A percentile compares a stretch with the other conserved stretches of the same genome.
These are phyloP conservation scores for Fraxinus baroniana DNA, from an alignment of 305 asterid species.

Conservation along the genomic window DNA sequence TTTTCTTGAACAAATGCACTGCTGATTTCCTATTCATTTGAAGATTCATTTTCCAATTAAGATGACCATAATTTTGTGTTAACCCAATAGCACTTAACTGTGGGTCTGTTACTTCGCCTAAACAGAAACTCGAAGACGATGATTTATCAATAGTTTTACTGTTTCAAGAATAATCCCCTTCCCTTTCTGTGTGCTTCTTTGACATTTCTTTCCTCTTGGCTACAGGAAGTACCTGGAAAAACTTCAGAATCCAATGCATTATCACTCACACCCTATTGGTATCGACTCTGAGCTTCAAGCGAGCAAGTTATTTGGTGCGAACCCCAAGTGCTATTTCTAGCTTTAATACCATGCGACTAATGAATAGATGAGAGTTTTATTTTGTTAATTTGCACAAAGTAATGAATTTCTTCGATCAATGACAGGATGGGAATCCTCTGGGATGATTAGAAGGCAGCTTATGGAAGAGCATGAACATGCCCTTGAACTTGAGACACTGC, in stretches of 20 bases:
- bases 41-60: not conserved
- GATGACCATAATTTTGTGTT: not conserved
- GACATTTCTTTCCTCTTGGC: not conserved
- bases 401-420: not conserved
- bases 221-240: slow-evolving; percentile 46
- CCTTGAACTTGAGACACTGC: slow-evolving; percentile 34
- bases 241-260: slow-evolving; percentile 32
- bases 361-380: not conserved
- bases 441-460: slow-evolving; percentile 34
- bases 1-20: not conserved
- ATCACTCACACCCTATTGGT: slow-evolving; percentile 27
- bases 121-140: not conserved
- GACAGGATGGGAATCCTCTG: slow-evolving; percentile 34
- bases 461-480: slow-evolving; percentile 39
- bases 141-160: not conserved
- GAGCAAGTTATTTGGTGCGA: slow-evolving; percentile 31
- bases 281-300: slow-evolving; percentile 35
- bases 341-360: not conserved
- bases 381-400: not conserved
- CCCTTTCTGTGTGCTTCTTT: not conserved
- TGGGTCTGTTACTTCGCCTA: not conserved
- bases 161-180: not conserved
- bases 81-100: not conserved
- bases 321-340: not conserved
- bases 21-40: not conserved